phyloP scores from a whole-genome alignment of 192 early-diverging fungal genomes.

The Rhizophagus clarus region DNA sequence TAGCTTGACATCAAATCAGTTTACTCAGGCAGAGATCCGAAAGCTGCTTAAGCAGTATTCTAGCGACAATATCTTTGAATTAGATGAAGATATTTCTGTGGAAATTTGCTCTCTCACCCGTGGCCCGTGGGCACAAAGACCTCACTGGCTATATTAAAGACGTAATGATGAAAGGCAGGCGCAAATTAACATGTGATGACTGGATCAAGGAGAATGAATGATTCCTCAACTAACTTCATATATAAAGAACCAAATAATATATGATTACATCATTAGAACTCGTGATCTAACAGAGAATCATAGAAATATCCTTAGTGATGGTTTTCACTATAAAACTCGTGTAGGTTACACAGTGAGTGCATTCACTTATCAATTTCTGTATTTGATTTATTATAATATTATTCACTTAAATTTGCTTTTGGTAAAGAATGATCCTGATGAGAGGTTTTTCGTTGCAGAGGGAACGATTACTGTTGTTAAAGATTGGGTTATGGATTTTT shows the following conservation, averaged over 20 bases:
- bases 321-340: not conserved
- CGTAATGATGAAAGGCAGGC: too few relatives aligned
- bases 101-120: too few relatives aligned
- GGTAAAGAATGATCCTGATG: conserved; percentile 11
- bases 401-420: not conserved
- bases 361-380: not conserved
- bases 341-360: not conserved
- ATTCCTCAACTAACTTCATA: not conserved
- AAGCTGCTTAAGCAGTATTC: too few relatives aligned
- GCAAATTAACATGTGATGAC: not conserved
- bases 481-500: not conserved
- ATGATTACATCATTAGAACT: not conserved
- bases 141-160: too few relatives aligned
- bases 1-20: too few relatives aligned
- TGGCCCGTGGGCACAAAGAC: too few relatives aligned
- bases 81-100: too few relatives aligned
- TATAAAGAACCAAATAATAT: not conserved
- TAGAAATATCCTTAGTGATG: not conserved
- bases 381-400: conserved; percentile 1
- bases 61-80: too few relatives aligned
- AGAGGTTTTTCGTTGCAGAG: not conserved
- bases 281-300: not conserved
- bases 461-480: not conserved
- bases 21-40: too few relatives aligned
- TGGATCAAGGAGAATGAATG: not conserved